Evolutionary conservation across 1,284 basidiomycete genomes (phyloP).

Genomic region (Apiotrichum gamsii): DNA sequence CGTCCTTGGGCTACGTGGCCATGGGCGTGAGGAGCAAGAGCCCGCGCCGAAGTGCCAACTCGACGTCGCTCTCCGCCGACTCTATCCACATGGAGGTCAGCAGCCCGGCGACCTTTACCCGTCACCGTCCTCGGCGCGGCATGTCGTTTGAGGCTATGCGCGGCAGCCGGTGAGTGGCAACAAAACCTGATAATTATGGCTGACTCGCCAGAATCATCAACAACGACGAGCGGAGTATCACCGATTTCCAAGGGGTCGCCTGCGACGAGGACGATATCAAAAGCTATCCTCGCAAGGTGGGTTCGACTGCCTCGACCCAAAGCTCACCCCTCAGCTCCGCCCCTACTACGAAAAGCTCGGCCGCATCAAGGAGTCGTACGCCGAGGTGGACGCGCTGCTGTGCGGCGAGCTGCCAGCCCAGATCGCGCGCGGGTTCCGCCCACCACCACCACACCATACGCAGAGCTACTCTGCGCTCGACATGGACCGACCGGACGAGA

Average conservation of each 20-base stretch:
- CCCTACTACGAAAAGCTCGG: constrained; percentile 41
- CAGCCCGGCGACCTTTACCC: background rate
- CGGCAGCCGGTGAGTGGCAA: constrained; percentile 1
- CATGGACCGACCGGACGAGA: background rate
- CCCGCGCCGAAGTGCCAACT: no score
- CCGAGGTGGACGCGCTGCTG: constrained; percentile 44
- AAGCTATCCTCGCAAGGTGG: constrained; percentile 36
- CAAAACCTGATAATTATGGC: background rate
- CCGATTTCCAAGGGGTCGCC: constrained; percentile 33
- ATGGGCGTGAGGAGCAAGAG: no score
- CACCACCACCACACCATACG: background rate
- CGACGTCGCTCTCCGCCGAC: no score
- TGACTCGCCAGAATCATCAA: constrained; percentile 26
- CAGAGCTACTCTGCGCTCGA: background rate
- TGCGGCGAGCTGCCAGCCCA: constrained; percentile 38
- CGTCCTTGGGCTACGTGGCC: no score
- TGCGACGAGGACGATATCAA: constrained; percentile 34
- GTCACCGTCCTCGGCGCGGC: constrained; percentile 11
- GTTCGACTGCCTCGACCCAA: background rate
- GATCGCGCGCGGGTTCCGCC: constrained; percentile 38
- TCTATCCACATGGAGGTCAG: no score
- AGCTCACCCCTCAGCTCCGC: constrained; percentile 26
- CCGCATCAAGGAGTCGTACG: constrained; percentile 33
- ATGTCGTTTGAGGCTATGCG: constrained; percentile 6
- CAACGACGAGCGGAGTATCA: constrained; percentile 23